Evolutionary conservation across 257 asterid species (phyloP), one percentile per base, ranked within the genome.

Genomic region (Fraxinus americana): DNA sequence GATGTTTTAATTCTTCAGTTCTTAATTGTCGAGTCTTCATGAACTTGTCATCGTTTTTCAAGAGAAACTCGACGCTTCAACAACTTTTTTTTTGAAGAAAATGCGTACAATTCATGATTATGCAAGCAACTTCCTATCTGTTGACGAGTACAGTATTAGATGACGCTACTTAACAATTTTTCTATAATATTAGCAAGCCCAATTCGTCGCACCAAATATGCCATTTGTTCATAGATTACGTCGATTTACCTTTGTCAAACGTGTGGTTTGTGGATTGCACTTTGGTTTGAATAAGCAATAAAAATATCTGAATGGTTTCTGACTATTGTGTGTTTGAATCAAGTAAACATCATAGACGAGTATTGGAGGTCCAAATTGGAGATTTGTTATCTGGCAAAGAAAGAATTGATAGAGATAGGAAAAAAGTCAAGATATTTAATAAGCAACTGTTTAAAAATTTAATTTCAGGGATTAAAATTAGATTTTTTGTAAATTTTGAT

Each of bases 21-120:
- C 66, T 48, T 66, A 59, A 19, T 21, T 70, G 38, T 39, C 2
- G 72, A 14, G 52, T 45, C 19, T 12, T 13, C 52, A 13, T 12
- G 5, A 13, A 11, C 17, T 13, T 74, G 54, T 79, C 25, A 50
- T 75, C 50, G 29, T 74, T 75, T 71, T 52, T 54, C 73, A 76
- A 65, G 86, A 74, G 63, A 73, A 71, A 50, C 77, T 76, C 57
- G 79, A 50, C 61, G 2, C 74, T 71, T 59, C 81, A 81, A 67
- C 79, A 32, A 67, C 54, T 79, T 81, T 25, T 67, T 3, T 11
- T 45, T 68, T 72, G 77, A 74, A 70, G 73, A 39, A 72, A 72
- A 65, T 36, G 61, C 70, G 19, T 63, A 21, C 75, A 35, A 70
- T 12, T 10, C 45, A 39, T 39, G 52, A 43, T 43, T 43, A 11